A percentile compares a stretch with the other conserved stretches of the same genome.
Evolutionary conservation across 2,329 filamentous ascomycete genomes (phyloP).

Genomic region (Microsporum ferrugineum): DNA sequence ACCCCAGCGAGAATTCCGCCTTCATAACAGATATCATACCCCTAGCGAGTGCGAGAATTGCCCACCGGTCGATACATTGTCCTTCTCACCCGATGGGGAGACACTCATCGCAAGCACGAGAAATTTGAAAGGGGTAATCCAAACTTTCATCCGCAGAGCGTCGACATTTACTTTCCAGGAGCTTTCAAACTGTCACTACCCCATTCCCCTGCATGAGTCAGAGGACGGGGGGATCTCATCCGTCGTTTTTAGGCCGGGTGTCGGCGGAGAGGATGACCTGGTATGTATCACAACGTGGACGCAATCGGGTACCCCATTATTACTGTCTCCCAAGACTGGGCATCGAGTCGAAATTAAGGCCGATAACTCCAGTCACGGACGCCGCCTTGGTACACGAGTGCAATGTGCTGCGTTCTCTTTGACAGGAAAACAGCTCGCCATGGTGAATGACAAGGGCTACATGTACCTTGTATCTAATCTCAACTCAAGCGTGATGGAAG

Average conservation of each 20-base stretch:
- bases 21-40: constrained; percentile 26
- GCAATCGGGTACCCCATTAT: constrained; percentile 31
- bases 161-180: constrained; percentile 30
- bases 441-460: constrained; percentile 34
- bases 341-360: constrained; percentile 27
- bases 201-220: constrained; percentile 32
- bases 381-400: constrained; percentile 30
- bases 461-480: constrained; percentile 31
- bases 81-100: constrained; percentile 33
- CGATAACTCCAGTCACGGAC: constrained; percentile 20
- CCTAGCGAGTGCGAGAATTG: constrained; percentile 30
- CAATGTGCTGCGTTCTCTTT: constrained; percentile 32
- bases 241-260: constrained; percentile 26
- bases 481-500: constrained; percentile 30
- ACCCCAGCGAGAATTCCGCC: constrained; percentile 28
- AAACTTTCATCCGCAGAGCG: constrained; percentile 30
- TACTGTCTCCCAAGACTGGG: constrained; percentile 31
- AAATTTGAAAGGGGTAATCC: constrained; percentile 29
- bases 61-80: constrained; percentile 31
- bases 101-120: constrained; percentile 32
- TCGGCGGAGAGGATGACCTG: constrained; percentile 26
- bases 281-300: constrained; percentile 36
- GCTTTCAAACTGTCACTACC: constrained; percentile 27
- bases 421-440: constrained; percentile 28
- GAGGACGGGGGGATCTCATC: constrained; percentile 33